Conservation (phyloP, 225 moss, liverwort and hornwort genomes). For the Straminergon stramineum region DNA sequence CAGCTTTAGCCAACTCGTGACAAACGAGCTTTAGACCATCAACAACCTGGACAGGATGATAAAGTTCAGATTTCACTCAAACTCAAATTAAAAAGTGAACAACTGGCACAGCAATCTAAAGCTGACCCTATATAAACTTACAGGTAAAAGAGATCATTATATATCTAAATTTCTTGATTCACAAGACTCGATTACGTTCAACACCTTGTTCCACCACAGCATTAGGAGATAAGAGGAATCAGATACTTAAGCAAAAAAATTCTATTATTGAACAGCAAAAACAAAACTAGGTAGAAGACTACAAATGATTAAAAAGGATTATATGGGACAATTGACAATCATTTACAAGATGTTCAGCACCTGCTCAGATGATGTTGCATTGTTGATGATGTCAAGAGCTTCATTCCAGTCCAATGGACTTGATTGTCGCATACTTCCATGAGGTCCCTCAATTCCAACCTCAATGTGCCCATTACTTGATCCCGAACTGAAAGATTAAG, state of each 20-base stretch:
- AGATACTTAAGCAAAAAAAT: neutral
- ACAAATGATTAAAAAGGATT: neutral
- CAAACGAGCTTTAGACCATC: conserved; percentile 93
- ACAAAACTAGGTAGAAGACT: neutral
- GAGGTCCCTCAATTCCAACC: conserved; percentile 28
- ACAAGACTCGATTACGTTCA: neutral
- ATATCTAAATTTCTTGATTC: neutral
- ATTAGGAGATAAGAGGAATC: neutral
- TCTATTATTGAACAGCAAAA: neutral
- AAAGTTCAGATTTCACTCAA: neutral
- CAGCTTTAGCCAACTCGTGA: conserved; percentile 88
- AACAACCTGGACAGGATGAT: conserved; percentile 46
- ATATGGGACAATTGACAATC: neutral
- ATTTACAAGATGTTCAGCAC: conserved; percentile 1
- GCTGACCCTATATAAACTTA: neutral
- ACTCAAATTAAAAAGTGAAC: neutral
- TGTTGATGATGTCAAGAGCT: conserved; percentile 84
- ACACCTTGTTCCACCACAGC: neutral
- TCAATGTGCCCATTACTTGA: conserved; percentile 43
- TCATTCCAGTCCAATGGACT: conserved; percentile 93
- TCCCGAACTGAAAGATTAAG: conserved; percentile 41
- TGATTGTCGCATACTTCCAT: conserved; percentile 34
- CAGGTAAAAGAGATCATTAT: neutral
- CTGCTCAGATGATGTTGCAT: conserved; percentile 78
- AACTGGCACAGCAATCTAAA: neutral